Evolutionary conservation across 495 filamentous ascomycete genomes (phyloP), one percentile per base, ranked within the genome.

Genomic region (Aspergillus sparsus): DNA sequence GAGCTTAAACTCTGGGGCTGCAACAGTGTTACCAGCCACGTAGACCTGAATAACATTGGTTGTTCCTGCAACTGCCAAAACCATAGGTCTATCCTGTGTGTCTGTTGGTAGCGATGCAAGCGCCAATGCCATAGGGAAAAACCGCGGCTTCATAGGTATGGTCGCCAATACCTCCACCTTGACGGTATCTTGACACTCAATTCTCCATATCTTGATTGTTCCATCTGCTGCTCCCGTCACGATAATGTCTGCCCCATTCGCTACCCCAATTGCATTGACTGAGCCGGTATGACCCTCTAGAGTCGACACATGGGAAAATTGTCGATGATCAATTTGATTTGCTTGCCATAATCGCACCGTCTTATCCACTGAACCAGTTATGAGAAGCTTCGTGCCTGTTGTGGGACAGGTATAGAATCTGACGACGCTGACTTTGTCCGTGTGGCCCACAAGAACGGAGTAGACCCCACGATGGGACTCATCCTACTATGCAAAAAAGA

Each of bases 61-160:
- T 6, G 95, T 98, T 12, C 94, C 94, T 1, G 87, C 89, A 33
- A 90, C 87, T 3, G 94, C 94, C 42, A 98, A 80, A 10, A 93
- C 70, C 27, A 84, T 63, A 11, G 79, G 76, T 44, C 83, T 64
- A 7, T 79, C 73, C n/a, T 79, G 70, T 3, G 71, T 73, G 21
- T 76, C 70, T 15, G 66, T 65, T 44, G 83, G 77, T 31, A 93
- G 77, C 7, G 69, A 65, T 62, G 80, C 77, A 58, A 97, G 65
- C 3, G 92, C 87, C 45, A 95, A 58, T 7, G 88, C 74, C 37
- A 98, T 74, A 2, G 95, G 93, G 61, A 96, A 89, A 71, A 88
- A 96, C 41, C 84, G 85, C 21, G 89, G 92, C 8, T 79, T 82
- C 53, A 92, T 85, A 13, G 78, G 75, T 68, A 98, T 88, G 1